A percentile compares a stretch with the other conserved stretches of the same genome.
Evolutionary conservation across 805 yeast genomes (phyloP).

Genomic region (Wickerhamiella bombiphila): DNA sequence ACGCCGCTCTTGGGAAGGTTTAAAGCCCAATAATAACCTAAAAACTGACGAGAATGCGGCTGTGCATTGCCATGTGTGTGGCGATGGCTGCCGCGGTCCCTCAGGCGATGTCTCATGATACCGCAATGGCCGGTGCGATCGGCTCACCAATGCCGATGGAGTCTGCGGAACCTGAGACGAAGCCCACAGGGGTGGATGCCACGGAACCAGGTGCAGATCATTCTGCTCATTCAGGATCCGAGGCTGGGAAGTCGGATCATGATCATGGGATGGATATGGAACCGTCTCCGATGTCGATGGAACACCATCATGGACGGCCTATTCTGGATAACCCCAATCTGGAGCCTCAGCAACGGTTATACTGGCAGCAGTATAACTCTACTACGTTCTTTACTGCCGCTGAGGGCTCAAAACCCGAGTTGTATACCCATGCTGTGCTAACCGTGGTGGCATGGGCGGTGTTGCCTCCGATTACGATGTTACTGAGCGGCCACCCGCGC

Average conservation of each 20-base stretch:
- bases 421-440: slow-evolving; percentile 40
- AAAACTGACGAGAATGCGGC: too few species aligned
- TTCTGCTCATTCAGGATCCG: too few species aligned
- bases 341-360: slow-evolving; percentile 54
- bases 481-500: slow-evolving; percentile 45
- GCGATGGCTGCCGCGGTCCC: too few species aligned
- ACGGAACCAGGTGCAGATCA: too few species aligned
- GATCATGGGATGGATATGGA: slow-evolving; percentile 7
- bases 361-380: slow-evolving; percentile 68
- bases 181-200: too few species aligned
- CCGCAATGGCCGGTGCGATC: too few species aligned
- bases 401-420: slow-evolving; percentile 36
- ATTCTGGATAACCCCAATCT: slow-evolving; percentile 50
- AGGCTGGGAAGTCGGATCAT: background rate
- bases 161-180: too few species aligned
- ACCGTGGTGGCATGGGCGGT: slow-evolving; percentile 33
- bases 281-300: slow-evolving; percentile 14
- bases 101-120: too few species aligned
- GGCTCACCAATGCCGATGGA: too few species aligned
- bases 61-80: too few species aligned
- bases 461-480: slow-evolving; percentile 53
- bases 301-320: slow-evolving; percentile 18
- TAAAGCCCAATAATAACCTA: too few species aligned
- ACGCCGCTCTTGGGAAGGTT: too few species aligned
- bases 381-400: slow-evolving; percentile 44